Conservation (phyloP, 208 protist genomes). For the Acanthamoeba triangularis region DNA sequence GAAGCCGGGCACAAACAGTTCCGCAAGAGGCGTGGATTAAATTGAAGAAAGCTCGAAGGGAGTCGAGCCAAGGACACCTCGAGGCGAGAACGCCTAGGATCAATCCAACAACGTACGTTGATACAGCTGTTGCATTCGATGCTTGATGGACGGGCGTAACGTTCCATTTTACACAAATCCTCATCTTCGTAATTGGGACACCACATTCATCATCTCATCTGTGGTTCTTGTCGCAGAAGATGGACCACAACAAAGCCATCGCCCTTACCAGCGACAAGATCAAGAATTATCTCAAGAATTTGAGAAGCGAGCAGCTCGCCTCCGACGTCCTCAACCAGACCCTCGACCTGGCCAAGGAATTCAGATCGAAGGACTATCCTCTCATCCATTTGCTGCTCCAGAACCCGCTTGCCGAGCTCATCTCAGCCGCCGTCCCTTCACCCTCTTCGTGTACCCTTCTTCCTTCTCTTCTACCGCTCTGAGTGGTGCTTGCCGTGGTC, state of each 20-base stretch:
- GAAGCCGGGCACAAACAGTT: not conserved
- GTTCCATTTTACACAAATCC: not conserved
- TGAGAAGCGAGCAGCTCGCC: slow-evolving; percentile 60
- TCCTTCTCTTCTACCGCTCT: not conserved
- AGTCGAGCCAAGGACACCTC: too few species aligned
- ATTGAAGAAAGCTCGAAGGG: not conserved
- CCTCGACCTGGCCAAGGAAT: slow-evolving; percentile 74
- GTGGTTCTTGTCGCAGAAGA: not conserved
- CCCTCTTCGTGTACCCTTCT: slow-evolving; percentile 16
- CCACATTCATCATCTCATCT: too few species aligned
- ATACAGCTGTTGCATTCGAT: not conserved
- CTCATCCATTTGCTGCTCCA: slow-evolving; percentile 75
- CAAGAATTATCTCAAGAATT: slow-evolving; percentile 68
- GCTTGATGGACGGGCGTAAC: not conserved
- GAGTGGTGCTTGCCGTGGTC: not conserved
- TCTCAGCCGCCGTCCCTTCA: slow-evolving; percentile 52
- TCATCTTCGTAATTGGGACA: not conserved
- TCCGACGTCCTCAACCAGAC: slow-evolving; percentile 67
- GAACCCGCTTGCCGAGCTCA: slow-evolving; percentile 72
- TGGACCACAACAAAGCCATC: slow-evolving; percentile 69
- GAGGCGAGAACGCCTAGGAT: too few species aligned
- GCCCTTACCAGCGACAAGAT: slow-evolving; percentile 67
- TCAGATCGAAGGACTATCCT: slow-evolving; percentile 75
- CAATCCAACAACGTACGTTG: too few species aligned
- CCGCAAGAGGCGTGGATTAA: not conserved